Base-by-base conservation (phyloP, 495 filamentous ascomycete species). In the Cladorrhinum samala region DNA sequence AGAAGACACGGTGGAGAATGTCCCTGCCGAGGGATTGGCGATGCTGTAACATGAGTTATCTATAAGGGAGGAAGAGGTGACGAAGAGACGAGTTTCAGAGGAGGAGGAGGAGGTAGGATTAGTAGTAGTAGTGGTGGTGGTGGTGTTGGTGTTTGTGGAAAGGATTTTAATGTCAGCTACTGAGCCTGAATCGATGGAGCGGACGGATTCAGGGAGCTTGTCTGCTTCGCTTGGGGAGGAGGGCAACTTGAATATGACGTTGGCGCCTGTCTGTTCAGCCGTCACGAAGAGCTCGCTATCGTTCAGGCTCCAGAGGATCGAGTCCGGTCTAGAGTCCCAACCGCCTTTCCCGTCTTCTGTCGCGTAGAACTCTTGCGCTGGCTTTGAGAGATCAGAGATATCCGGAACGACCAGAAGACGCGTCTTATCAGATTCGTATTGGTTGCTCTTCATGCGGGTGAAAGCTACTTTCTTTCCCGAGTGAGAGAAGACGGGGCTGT, bases 341-440 rank as follows among this genome's bases (percentile, higher is more conserved):
- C 64, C 64, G 1, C 81, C 84, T 56, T 80, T 72, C 1, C 82
- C 83, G 60, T 87, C 80, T 1, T 75, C 50, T 0, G 82, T 83
- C 43, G 74, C 67, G 64, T 83, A 85, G 37, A 85, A 79, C 53
- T 87, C 83, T 36, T 82, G 73, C 54, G 80, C 77, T 60, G 74
- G 78, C 71, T 74, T 77, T 6, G 81, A 41, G 4, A 47, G 73
- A 57, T 86, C 80, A 5, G 69, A 68, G 44, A 89, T 65, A 63
- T 83, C 72, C 1, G 74, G 73, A 6, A 83, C 53, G 13, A 95
- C 70, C 48, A 96, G 67, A 3, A 95, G 77, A 3, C 87, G 77
- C 44, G 91, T 87, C 68, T 89, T 88, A 72, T 96, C 92, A 9
- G 85, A 85, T 69, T 97, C 92, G 63, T 97, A 96, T 19, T 89